A percentile compares a stretch with the other conserved stretches of the same genome.
These are phyloP conservation scores for Trametes gibbosa DNA, from an alignment of 768 basidiomycete genomes.

Conservation along the genomic window DNA sequence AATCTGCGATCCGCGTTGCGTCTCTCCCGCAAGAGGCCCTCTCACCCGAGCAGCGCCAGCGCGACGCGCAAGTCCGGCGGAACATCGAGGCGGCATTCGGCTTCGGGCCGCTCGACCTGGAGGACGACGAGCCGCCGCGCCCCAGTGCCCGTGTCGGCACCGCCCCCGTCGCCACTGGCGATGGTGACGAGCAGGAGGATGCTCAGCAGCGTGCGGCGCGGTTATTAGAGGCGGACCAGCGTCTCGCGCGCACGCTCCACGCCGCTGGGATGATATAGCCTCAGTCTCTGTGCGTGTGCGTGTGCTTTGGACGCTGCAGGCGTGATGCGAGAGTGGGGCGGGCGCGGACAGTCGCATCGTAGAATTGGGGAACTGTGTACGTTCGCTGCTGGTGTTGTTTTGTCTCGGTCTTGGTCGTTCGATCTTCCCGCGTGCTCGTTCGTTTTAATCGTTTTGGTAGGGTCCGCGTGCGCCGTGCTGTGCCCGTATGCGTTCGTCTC, in stretches of 20 bases:
- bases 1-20: constrained; percentile 58
- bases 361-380: not conserved
- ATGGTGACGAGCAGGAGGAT: constrained; percentile 3
- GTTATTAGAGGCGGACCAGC: constrained; percentile 23
- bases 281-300: not conserved
- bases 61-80: constrained; percentile 49
- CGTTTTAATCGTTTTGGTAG: not conserved
- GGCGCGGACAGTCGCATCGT: not conserved
- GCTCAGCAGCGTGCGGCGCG: not conserved
- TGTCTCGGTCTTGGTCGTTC: no score
- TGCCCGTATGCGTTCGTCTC: not conserved
- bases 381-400: not conserved
- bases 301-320: not conserved
- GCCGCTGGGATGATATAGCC: constrained; percentile 26
- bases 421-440: not conserved
- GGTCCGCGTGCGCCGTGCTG: not conserved
- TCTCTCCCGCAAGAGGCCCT: constrained; percentile 31
- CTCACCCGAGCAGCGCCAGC: constrained; percentile 47
- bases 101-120: constrained; percentile 27
- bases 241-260: constrained; percentile 25
- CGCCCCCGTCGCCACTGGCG: no score
- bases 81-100: constrained; percentile 55
- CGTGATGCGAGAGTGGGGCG: not conserved
- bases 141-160: not conserved
- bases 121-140: constrained; percentile 31